phyloP scores from a whole-genome alignment of 225 moss, liverwort and hornwort genomes.

The Thuidium tamariscinum region DNA sequence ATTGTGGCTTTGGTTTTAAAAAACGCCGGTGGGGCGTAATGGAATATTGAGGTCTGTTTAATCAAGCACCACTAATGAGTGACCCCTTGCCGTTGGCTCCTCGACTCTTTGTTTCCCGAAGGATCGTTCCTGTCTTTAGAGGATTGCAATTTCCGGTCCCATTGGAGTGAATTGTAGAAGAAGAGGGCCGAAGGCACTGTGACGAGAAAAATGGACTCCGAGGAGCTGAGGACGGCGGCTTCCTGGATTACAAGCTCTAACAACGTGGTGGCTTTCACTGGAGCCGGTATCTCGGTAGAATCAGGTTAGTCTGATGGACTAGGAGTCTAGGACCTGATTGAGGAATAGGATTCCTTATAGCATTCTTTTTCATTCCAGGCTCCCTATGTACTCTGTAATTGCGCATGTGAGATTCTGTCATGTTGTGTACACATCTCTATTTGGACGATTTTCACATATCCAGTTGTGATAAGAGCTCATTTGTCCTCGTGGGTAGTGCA shows the following conservation, averaged over 20 bases:
- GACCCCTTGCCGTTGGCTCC: neutral
- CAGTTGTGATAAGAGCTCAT: neutral
- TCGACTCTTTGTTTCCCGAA: neutral
- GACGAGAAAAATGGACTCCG: neutral
- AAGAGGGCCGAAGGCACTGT: neutral
- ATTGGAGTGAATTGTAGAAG: neutral
- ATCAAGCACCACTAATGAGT: neutral
- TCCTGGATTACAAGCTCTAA: slow-evolving; percentile 9
- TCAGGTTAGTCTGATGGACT: slow-evolving; percentile 14
- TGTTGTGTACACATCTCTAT: neutral
- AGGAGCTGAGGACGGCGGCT: slow-evolving; percentile 15
- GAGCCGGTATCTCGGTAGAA: slow-evolving; percentile 43
- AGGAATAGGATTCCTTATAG: neutral
- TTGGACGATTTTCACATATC: neutral
- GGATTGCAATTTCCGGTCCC: neutral
- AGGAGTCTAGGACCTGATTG: neutral
- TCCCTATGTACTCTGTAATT: neutral
- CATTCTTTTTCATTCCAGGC: neutral
- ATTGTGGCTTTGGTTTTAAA: neutral
- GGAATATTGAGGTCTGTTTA: neutral
- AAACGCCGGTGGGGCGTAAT: neutral
- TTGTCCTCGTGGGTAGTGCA: neutral
- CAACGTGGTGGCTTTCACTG: slow-evolving; percentile 32
- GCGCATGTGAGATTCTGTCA: neutral
- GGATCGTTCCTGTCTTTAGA: neutral